A percentile compares a stretch with the other conserved stretches of the same genome.
Evolutionary conservation across 176 grass and related monocot species (phyloP).

Genomic region (Oryza officinalis): DNA sequence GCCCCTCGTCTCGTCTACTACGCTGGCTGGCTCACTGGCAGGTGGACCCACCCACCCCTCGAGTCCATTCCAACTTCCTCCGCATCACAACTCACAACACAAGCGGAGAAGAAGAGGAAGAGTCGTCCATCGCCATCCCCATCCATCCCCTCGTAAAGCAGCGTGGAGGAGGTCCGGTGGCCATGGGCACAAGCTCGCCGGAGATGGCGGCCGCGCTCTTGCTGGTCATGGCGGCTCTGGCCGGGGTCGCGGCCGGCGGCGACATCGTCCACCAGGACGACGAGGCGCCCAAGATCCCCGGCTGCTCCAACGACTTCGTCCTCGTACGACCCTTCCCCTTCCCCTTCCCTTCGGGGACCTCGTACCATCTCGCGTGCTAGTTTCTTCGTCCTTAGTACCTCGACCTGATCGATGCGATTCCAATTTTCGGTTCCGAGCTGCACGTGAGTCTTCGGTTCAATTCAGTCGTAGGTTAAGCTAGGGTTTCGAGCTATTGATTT

Average conservation of each 20-base stretch:
- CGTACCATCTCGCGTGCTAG: neutral
- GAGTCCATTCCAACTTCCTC: neutral
- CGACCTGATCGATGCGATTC: neutral
- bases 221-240: conserved; percentile 41
- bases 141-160: neutral
- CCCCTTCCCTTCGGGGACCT: neutral
- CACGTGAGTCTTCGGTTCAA: neutral
- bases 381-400: neutral
- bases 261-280: conserved; percentile 93
- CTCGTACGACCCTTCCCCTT: conserved; percentile 39
- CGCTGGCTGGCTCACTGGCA: neutral
- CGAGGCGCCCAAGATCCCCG: conserved; percentile 82
- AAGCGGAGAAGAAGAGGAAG: neutral
- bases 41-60: neutral
- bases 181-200: conserved; percentile 34
- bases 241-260: conserved; percentile 50
- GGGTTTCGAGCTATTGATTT: neutral
- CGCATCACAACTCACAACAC: too few relatives aligned
- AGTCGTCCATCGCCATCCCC: neutral
- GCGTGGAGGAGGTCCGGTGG: neutral
- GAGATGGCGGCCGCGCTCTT: conserved; percentile 22
- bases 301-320: conserved; percentile 92
- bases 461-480: neutral
- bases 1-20: neutral
- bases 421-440: neutral